Evolutionary conservation across 805 yeast species (phyloP), one percentile per base, ranked within the genome.

Genomic region (Wickerhamiella kurtzmanii): DNA sequence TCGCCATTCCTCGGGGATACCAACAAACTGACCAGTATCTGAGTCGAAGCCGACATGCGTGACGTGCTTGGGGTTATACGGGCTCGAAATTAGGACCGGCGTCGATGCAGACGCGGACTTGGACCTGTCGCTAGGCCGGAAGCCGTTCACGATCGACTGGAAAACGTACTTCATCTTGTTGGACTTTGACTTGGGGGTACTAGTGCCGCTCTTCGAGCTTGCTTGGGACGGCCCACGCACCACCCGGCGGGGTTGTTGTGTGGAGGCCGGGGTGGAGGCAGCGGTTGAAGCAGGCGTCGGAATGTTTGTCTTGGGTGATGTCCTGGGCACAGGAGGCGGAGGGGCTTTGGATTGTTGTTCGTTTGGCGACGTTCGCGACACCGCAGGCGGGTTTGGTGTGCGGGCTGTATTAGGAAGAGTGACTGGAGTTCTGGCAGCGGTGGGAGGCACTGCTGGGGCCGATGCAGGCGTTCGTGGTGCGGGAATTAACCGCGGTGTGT

Each of bases 1-100:
- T 53, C 86, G 89, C 97, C 98, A 92, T 58, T 85, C 95, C 22
- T 77, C 80, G 1, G 98, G 98, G 41, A 92, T 69, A 1, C 96
- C 97, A 1, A 88, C 83, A 59, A 82, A 89, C 47, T 84, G 80
- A 13, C 96, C 96, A 16, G 89, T 79, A 53, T 76, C 77, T 11
- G 76, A 69, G 61, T 89, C 94, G 49, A 82, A 80, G 28, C 95
- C 96, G 8, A 92, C 97, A 61, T 92, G 97, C n/a, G 92, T 86
- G 35, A 86, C 81, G 59, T 88, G 95, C 59, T 84, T 80, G 16
- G 92, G 82, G 58, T 85, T 86, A 62, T 81, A 86, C 0, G 98
- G 98, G 0, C 86, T 80, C n/a, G 95, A 83, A 44, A 89, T 92
- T 11, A 44, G 25, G 25, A 43, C 46, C 4, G 22, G 44, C 25